Evolutionary conservation across 371 early-diverging fungal species (phyloP).

Genomic region (Mortierella sp.): DNA sequence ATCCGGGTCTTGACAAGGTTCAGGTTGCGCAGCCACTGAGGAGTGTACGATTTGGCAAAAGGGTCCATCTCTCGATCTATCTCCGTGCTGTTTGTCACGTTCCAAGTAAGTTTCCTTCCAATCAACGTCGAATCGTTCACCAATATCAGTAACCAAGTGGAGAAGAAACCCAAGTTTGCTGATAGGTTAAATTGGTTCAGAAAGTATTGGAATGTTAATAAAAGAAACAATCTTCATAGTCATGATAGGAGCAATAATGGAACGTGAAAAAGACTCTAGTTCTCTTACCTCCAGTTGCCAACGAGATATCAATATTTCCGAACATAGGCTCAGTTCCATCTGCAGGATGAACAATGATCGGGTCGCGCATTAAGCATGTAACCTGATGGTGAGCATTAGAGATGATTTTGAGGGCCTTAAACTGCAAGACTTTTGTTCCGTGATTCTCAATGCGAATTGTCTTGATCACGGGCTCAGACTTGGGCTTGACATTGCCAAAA

Average conservation of each 20-base stretch:
- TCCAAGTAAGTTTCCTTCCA: conserved; percentile 45
- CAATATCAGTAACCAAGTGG: conserved; percentile 43
- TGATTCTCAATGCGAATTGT: conserved; percentile 46
- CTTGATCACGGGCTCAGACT: conserved; percentile 21
- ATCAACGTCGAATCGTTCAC: conserved; percentile 46
- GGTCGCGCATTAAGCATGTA: conserved; percentile 16
- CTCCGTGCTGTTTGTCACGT: conserved; percentile 48
- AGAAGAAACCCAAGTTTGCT: conserved; percentile 50
- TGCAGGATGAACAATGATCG: conserved; percentile 39
- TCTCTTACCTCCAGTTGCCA: conserved; percentile 34
- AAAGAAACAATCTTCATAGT: neutral
- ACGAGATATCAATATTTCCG: conserved; percentile 37
- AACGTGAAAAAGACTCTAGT: neutral
- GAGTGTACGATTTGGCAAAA: conserved; percentile 38
- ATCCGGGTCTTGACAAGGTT: conserved; percentile 34
- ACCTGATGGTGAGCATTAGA: conserved; percentile 40
- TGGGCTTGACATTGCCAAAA: conserved; percentile 46
- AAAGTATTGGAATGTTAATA: neutral
- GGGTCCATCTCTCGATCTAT: conserved; percentile 53
- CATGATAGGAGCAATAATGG: neutral
- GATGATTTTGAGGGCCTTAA: conserved; percentile 37
- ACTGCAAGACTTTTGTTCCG: conserved; percentile 31
- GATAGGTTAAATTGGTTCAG: neutral
- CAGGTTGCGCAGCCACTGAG: conserved; percentile 36
- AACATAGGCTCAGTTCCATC: conserved; percentile 50